phyloP scores from a whole-genome alignment of 1,139 yeast genomes.

The Suhomyces chickasaworum region DNA sequence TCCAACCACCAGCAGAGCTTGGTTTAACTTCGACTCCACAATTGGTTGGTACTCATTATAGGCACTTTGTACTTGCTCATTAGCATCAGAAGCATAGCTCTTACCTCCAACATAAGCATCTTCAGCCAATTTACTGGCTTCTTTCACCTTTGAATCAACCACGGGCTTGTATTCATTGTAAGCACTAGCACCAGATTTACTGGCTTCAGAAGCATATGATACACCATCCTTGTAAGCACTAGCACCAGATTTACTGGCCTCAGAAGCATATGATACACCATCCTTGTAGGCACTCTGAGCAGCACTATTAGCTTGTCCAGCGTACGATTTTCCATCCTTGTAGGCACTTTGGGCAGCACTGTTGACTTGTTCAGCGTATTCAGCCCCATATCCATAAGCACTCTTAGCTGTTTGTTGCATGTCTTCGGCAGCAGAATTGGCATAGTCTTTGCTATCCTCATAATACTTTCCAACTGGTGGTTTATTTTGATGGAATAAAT shows the following conservation, averaged over 20 bases:
- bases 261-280: constrained; percentile 8
- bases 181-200: constrained; percentile 10
- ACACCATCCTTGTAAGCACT: constrained; percentile 15
- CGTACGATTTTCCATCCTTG: too few relatives aligned
- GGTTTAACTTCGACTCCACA: constrained; percentile 5
- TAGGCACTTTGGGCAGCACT: constrained; percentile 6
- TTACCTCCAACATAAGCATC: constrained; percentile 3
- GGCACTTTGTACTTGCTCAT: constrained; percentile 10
- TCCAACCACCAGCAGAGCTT: constrained; percentile 2
- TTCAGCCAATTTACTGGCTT: constrained; percentile 8
- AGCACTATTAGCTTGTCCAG: too few relatives aligned
- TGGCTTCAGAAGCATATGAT: constrained; percentile 7
- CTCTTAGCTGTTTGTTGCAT: constrained; percentile 6
- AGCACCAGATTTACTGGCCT: constrained; percentile 9
- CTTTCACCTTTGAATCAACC: constrained; percentile 1
- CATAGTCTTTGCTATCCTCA: constrained; percentile 3
- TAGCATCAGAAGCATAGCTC: constrained; percentile 5
- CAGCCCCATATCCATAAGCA: constrained; percentile 8
- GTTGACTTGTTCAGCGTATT: constrained; percentile 9
- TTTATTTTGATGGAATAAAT: constrained; percentile 13
- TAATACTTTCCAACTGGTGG: constrained; percentile 14
- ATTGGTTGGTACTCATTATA: constrained; percentile 14
- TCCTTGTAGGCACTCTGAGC: constrained; percentile 15
- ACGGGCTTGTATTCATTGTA: constrained; percentile 12
- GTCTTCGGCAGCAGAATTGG: constrained; percentile 2